Conservation (phyloP, 192 early-diverging fungal species). For the Umbelopsis ramanniana region DNA sequence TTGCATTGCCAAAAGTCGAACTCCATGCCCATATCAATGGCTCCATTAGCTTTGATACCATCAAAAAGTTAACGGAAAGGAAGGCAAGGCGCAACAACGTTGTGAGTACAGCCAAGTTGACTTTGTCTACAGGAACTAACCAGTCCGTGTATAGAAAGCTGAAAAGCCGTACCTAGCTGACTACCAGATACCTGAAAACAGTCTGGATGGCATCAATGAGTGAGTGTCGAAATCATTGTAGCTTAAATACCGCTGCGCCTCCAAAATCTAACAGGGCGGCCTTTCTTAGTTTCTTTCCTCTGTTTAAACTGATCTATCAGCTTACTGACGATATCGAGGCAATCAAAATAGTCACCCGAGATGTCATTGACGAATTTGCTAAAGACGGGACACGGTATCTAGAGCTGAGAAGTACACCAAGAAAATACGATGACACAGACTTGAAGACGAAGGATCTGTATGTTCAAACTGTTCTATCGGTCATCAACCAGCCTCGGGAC, state of each 20-base stretch:
- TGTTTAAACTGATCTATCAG: slow-evolving; percentile 61
- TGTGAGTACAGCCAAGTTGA: too few species aligned
- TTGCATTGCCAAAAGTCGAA: slow-evolving; percentile 44
- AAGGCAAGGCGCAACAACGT: slow-evolving; percentile 19
- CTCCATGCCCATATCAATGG: slow-evolving; percentile 71
- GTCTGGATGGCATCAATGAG: slow-evolving; percentile 43
- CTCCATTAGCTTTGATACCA: slow-evolving; percentile 44
- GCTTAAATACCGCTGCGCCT: not conserved
- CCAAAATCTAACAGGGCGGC: not conserved
- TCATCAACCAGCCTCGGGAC: slow-evolving; percentile 22
- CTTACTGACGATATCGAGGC: slow-evolving; percentile 53
- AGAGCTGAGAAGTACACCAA: slow-evolving; percentile 63
- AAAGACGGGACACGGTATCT: slow-evolving; percentile 60
- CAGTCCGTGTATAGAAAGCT: slow-evolving; percentile 2
- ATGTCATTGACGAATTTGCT: slow-evolving; percentile 54
- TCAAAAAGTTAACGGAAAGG: slow-evolving; percentile 41
- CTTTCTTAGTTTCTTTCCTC: slow-evolving; percentile 53
- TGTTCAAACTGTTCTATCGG: slow-evolving; percentile 41
- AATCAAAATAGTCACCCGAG: slow-evolving; percentile 41
- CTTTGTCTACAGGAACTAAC: not conserved
- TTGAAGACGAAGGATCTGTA: slow-evolving; percentile 55
- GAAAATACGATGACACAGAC: slow-evolving; percentile 45
- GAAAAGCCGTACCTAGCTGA: slow-evolving; percentile 45
- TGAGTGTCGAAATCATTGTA: slow-evolving; percentile 6
- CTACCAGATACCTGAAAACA: slow-evolving; percentile 43